Base-by-base conservation (phyloP, 768 basidiomycete species). In the Lentinula aciculospora region DNA sequence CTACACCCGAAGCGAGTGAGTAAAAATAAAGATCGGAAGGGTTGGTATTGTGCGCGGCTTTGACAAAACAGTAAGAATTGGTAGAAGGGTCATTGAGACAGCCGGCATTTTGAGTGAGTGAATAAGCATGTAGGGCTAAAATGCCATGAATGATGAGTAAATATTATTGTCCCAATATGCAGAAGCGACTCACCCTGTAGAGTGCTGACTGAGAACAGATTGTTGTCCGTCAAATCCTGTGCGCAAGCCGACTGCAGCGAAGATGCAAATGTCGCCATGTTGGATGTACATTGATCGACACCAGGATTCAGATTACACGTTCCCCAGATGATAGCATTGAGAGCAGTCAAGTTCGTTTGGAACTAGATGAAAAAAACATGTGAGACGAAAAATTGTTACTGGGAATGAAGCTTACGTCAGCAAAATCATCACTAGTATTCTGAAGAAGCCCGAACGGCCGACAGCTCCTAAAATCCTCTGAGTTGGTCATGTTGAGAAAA, bases 1-100 rank as follows among this genome's bases (percentile, higher is more conserved):
- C 56, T 23, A 75, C 70, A 12, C 85, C 89, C 10, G 86, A 77
- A 3, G 86, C 85, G 10, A 93, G 76, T 34, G 74, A 69, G 73
- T 89, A 94, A 68, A 84, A 81, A 74, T 85, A 90, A n/a, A 84
- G 68, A 66, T 89, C 88, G 21, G 83, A 79, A 0, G 87, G 81
- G 58, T 83, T 81, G 2, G 75, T 31, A 60, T 75, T 75, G 32
- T 71, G 74, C 21, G 82, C 79, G 13, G 91, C 88, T 60, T 84
- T 76, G 55, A 90, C 53, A 71, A 82, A 92, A 73, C 91, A 94
- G 71, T 91, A 94, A 0, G 81, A 69, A 63, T 85, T 78, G 29
- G 82, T 78, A 3, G 73, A 64, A 9, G 83, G 76, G 68, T 89
- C 76, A 7, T 76, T 62, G 23, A 81, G 73, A 66, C 92, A 94